phyloP scores from a whole-genome alignment of 2,329 filamentous ascomycete species.

The Hypoxylon sp. region DNA sequence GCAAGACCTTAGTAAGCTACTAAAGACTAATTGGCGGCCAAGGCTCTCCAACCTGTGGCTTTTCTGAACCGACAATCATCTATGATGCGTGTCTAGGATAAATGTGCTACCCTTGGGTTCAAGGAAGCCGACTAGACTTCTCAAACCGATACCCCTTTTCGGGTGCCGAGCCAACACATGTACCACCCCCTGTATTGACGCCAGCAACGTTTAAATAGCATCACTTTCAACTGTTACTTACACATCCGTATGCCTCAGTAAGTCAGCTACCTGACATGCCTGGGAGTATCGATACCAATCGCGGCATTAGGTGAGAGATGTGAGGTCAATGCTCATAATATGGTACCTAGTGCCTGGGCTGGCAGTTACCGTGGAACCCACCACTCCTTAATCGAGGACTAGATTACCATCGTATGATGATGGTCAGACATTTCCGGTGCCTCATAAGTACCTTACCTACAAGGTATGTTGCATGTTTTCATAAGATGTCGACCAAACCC shows the following conservation, averaged over 20 bases:
- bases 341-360: background rate
- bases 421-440: conserved; percentile 15
- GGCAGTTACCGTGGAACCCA: background rate
- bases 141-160: background rate
- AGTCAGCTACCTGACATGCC: background rate
- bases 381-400: background rate
- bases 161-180: background rate
- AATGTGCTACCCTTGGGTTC: background rate
- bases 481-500: background rate
- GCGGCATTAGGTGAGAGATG: background rate
- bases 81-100: no score
- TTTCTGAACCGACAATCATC: background rate
- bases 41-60: background rate
- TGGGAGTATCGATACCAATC: background rate
- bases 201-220: background rate
- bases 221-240: background rate
- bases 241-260: background rate
- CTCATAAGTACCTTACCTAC: background rate
- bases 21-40: background rate
- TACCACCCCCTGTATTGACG: background rate
- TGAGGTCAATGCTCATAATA: background rate
- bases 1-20: background rate
- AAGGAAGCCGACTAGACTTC: background rate
- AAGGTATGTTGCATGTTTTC: background rate
- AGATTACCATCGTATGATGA: conserved; percentile 17